Percentiles rank a stretch among this genome's conserved stretches.
phyloP scores from a whole-genome alignment of 257 asterid species.

The Ocimum tenuiflorum region DNA sequence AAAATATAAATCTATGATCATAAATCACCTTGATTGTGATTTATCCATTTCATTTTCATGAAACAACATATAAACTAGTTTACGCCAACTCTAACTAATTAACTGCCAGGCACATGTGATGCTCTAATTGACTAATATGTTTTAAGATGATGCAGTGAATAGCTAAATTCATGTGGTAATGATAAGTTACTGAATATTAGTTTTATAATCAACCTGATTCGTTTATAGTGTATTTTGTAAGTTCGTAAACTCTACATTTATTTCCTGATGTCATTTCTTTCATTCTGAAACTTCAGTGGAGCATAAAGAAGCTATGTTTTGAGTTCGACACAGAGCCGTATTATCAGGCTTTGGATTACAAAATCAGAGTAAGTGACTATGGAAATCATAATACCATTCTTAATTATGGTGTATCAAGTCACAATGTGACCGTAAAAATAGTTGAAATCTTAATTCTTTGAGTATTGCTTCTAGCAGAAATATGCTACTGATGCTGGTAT shows the following conservation, averaged over 20 bases:
- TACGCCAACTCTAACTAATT: neutral
- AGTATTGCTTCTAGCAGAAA: slow-evolving; percentile 37
- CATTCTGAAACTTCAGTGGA: slow-evolving; percentile 54
- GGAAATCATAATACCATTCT: neutral
- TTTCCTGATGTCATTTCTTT: slow-evolving; percentile 9
- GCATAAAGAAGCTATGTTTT: slow-evolving; percentile 70
- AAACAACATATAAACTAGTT: neutral
- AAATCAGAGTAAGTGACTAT: slow-evolving; percentile 44
- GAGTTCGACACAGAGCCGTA: slow-evolving; percentile 93
- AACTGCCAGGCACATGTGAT: neutral
- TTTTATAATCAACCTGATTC: neutral
- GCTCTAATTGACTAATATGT: neutral
- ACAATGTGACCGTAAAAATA: neutral
- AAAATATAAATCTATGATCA: too few relatives aligned
- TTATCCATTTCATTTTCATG: neutral
- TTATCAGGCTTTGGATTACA: slow-evolving; percentile 62
- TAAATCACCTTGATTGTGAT: neutral
- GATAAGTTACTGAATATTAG: neutral
- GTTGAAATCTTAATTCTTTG: neutral
- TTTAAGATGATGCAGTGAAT: neutral
- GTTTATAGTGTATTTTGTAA: neutral
- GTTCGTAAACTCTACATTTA: neutral
- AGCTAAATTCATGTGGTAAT: too few relatives aligned
- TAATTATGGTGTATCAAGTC: neutral
- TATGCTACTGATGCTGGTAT: slow-evolving; percentile 49